Evolutionary conservation across 768 basidiomycete genomes (phyloP).

Genomic region (Pleurotus cornucopiae): DNA sequence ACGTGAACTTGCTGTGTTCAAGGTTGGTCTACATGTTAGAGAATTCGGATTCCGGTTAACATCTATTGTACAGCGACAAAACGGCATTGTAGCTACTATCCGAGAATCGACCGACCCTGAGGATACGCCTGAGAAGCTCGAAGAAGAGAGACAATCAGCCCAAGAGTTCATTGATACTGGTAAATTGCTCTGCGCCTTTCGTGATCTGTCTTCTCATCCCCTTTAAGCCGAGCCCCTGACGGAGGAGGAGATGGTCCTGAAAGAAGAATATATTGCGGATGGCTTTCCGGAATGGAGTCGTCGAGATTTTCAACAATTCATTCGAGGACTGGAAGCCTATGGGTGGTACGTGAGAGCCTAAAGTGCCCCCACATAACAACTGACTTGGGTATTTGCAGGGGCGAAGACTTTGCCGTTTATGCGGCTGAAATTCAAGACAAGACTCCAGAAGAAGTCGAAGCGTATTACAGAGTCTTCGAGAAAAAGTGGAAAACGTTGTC

Average conservation of each 20-base stretch:
- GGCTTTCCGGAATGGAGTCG: slow-evolving; percentile 93
- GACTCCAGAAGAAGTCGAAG: slow-evolving; percentile 68
- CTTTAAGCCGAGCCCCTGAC: slow-evolving; percentile 78
- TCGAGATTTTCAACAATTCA: slow-evolving; percentile 90
- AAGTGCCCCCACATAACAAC: no score
- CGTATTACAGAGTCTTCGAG: slow-evolving; percentile 82
- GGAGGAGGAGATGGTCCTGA: slow-evolving; percentile 80
- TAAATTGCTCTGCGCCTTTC: slow-evolving; percentile 20
- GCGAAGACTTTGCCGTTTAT: slow-evolving; percentile 60
- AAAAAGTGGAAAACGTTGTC: slow-evolving; percentile 81
- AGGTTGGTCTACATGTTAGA: slow-evolving; percentile 35
- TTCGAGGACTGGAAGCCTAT: slow-evolving; percentile 56
- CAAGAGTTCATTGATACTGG: slow-evolving; percentile 89
- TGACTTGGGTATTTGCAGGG: slow-evolving; percentile 33
- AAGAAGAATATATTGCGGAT: slow-evolving; percentile 69
- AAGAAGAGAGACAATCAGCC: slow-evolving; percentile 72
- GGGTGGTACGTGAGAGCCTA: slow-evolving; percentile 58
- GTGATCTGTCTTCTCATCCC: background rate
- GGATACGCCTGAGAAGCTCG: slow-evolving; percentile 80
- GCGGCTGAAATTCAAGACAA: slow-evolving; percentile 85
- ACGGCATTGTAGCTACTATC: slow-evolving; percentile 59
- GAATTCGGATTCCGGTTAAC: background rate
- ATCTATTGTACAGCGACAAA: slow-evolving; percentile 42
- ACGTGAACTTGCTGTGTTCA: slow-evolving; percentile 77
- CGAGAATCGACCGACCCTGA: slow-evolving; percentile 67